Base-by-base conservation (phyloP, 2,329 filamentous ascomycete genomes). In the Aciculosporium take region DNA sequence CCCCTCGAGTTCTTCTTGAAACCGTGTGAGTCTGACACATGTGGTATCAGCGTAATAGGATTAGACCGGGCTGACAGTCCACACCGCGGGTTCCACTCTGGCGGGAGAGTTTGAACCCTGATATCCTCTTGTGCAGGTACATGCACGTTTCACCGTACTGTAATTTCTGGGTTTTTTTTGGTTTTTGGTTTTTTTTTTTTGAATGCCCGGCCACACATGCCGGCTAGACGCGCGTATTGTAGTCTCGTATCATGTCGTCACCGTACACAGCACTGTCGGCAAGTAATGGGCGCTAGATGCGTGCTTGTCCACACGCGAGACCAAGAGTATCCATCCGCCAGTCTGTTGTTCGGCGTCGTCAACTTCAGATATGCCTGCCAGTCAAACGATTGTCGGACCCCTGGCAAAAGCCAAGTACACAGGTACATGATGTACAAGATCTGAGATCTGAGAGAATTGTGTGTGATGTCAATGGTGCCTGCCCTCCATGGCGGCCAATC, bases 41-140 rank as follows among this genome's bases (percentile, higher is more conserved):
- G 21, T 27, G 20, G 32, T 45, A 31, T 38, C 41, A 24, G 37
- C 40, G 43, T 43, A 39, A 35, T 35, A 39, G 17, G 27, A 39
- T 39, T 34, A 5, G 18, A 13, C 12, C 30, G 42, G 37, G 25
- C 46, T 43, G 38, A 35, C 18, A 42, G 48, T 47, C 48, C 49
- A 50, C 48, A 38, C 40, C 27, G 36, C 30, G 43, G 43, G 48
- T 49, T 45, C 49, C 49, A 51, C 48, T 39, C 25, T 37, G 12
- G 34, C 18, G 33, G 40, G 32, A 47, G 43, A 38, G 28, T 44
- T 38, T 43, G 37, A 20, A 42, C 18, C 4, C 30, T 39, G 33
- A 35, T 31, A 37, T 40, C 15, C 33, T 41, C 8, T 42, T 36
- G 35, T 45, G 43, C 42, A 35, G 39, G 43, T 39, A 40, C 32